These are phyloP conservation scores for Caryopteris hybrid DNA, from an alignment of 305 asterid genomes.

Conservation along the genomic window DNA sequence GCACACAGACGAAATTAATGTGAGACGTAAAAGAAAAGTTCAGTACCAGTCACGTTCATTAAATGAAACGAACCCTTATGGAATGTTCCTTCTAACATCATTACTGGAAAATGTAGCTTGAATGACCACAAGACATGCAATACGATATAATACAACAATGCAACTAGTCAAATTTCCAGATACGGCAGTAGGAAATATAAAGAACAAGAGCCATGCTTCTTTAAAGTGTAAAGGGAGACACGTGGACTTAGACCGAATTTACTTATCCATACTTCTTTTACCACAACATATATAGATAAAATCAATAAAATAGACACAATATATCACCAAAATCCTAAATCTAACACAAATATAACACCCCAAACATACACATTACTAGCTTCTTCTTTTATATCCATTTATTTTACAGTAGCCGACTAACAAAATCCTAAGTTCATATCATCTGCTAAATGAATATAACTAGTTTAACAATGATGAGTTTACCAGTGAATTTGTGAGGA, in stretches of 20 bases:
- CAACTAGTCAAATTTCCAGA: neutral
- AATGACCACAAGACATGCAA: neutral
- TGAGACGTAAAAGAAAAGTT: neutral
- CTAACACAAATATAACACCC: neutral
- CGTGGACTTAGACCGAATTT: neutral
- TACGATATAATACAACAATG: neutral
- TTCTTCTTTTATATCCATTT: neutral
- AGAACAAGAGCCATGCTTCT: neutral
- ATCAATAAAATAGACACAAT: neutral
- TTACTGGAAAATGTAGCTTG: neutral
- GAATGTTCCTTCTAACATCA: neutral
- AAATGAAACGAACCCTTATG: neutral
- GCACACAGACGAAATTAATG: neutral
- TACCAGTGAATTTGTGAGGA: conserved; percentile 75
- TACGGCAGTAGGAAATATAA: neutral
- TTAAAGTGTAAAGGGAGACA: neutral
- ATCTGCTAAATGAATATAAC: neutral
- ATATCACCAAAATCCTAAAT: neutral
- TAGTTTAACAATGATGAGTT: conserved; percentile 5
- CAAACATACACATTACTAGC: neutral
- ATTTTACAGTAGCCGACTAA: neutral
- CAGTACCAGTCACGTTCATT: neutral
- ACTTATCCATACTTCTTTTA: neutral
- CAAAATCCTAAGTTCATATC: neutral
- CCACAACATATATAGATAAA: neutral